A percentile compares a stretch with the other conserved stretches of the same genome.
These are phyloP conservation scores for Coemansia sp. DNA, from an alignment of 371 early-diverging fungal genomes.

Conservation along the genomic window DNA sequence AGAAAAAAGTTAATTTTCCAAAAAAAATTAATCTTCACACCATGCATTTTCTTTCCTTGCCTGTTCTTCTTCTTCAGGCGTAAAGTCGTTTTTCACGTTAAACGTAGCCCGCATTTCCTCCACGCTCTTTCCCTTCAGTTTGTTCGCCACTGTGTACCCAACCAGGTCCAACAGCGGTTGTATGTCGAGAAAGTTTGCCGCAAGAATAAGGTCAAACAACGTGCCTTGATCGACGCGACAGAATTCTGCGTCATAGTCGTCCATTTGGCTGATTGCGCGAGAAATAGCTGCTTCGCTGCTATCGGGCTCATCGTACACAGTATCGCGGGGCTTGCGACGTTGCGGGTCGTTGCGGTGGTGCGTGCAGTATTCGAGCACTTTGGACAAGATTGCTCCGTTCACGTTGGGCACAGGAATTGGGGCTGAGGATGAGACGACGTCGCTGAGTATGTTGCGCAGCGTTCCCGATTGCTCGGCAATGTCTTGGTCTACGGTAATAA, in stretches of 20 bases:
- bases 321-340: slow-evolving; percentile 16
- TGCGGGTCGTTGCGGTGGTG: slow-evolving; percentile 75
- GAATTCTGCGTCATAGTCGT: slow-evolving; percentile 80
- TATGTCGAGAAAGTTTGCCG: slow-evolving; percentile 89
- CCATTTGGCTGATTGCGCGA: slow-evolving; percentile 31
- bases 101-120: slow-evolving; percentile 86
- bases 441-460: slow-evolving; percentile 82
- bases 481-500: slow-evolving; percentile 70
- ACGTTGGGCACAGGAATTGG: slow-evolving; percentile 85
- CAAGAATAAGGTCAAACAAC: slow-evolving; percentile 79
- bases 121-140: slow-evolving; percentile 84
- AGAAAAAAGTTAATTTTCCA: slow-evolving; percentile 1
- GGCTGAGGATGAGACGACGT: slow-evolving; percentile 63
- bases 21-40: slow-evolving; percentile 29
- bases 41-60: slow-evolving; percentile 41
- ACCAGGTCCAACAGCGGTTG: slow-evolving; percentile 78
- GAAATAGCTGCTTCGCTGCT: slow-evolving; percentile 52
- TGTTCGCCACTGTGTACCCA: slow-evolving; percentile 87
- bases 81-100: slow-evolving; percentile 82
- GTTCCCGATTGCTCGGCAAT: slow-evolving; percentile 73
- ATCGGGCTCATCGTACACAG: slow-evolving; percentile 18
- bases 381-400: slow-evolving; percentile 72
- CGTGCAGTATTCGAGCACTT: slow-evolving; percentile 79
- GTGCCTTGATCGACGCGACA: slow-evolving; percentile 88
- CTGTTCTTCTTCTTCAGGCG: slow-evolving; percentile 80